Evolutionary conservation across 2,329 filamentous ascomycete species (phyloP).

Genomic region (Zopfia rhizophila): DNA sequence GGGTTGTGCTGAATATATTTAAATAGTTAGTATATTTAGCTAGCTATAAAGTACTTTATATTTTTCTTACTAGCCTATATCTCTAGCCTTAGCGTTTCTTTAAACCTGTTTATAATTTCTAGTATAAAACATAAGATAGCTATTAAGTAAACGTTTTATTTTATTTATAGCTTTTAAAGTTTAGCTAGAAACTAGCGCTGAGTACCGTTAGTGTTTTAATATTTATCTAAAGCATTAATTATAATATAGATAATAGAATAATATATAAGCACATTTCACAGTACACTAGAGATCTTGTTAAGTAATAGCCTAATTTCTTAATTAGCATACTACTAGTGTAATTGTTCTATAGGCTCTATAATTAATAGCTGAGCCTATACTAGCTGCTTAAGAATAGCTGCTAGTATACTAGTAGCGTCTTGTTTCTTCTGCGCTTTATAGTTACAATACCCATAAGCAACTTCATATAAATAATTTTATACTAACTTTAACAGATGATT

Average conservation of each 20-base stretch:
- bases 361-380: too few species aligned
- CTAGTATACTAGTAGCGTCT: constrained; percentile 28
- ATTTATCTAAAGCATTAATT: constrained; percentile 22
- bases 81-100: too few species aligned
- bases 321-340: constrained; percentile 33
- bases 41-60: too few species aligned
- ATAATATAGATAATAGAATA: constrained; percentile 29
- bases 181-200: constrained; percentile 16
- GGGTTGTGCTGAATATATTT: too few species aligned
- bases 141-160: constrained; percentile 21
- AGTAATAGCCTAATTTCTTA: constrained; percentile 28
- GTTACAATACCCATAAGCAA: constrained; percentile 49
- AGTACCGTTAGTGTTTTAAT: constrained; percentile 23
- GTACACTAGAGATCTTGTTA: constrained; percentile 28
- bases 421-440: constrained; percentile 38
- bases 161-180: constrained; percentile 19
- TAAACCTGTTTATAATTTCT: constrained; percentile 20
- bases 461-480: constrained; percentile 18
- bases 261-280: constrained; percentile 25
- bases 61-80: too few species aligned
- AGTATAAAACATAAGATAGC: constrained; percentile 27
- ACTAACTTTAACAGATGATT: constrained; percentile 17
- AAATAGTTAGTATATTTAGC: too few species aligned
- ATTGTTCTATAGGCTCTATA: too few species aligned
- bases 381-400: constrained; percentile 48